phyloP scores from a whole-genome alignment of 305 asterid genomes.

The Stenogyne calaminthoides region DNA sequence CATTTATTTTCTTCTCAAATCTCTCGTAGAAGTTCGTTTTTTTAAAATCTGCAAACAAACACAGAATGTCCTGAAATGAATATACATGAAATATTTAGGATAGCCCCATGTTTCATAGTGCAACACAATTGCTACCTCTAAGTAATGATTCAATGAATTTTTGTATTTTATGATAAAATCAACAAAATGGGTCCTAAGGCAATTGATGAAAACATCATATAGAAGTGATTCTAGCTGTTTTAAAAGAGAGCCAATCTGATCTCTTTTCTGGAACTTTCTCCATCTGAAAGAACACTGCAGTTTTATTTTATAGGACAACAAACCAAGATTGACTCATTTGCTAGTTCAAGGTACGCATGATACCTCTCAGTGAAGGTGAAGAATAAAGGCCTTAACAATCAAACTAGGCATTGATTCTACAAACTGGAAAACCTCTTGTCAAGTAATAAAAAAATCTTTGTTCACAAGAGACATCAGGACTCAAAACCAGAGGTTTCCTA shows the following conservation, averaged over 20 bases:
- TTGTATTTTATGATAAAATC: not conserved
- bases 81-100: not conserved
- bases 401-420: not conserved
- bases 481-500: not conserved
- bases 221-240: not conserved
- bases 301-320: not conserved
- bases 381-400: not conserved
- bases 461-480: not conserved
- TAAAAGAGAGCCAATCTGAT: slow-evolving; percentile 6
- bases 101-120: slow-evolving; percentile 10
- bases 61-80: slow-evolving; percentile 7
- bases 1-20: slow-evolving; percentile 88
- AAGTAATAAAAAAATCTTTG: not conserved
- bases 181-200: not conserved
- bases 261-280: not conserved
- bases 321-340: not conserved
- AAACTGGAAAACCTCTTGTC: not conserved
- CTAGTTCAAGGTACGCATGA: not conserved
- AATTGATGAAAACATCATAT: slow-evolving; percentile 10
- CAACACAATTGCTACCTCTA: slow-evolving; percentile 17
- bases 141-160: slow-evolving; percentile 20
- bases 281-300: not conserved
- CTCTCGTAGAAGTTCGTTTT: slow-evolving; percentile 70
- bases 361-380: not conserved
- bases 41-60: slow-evolving; percentile 71